Percentiles rank a stretch among this genome's conserved stretches.
phyloP scores from a whole-genome alignment of 2,329 filamentous ascomycete species.

The Fusarium circinatum region DNA sequence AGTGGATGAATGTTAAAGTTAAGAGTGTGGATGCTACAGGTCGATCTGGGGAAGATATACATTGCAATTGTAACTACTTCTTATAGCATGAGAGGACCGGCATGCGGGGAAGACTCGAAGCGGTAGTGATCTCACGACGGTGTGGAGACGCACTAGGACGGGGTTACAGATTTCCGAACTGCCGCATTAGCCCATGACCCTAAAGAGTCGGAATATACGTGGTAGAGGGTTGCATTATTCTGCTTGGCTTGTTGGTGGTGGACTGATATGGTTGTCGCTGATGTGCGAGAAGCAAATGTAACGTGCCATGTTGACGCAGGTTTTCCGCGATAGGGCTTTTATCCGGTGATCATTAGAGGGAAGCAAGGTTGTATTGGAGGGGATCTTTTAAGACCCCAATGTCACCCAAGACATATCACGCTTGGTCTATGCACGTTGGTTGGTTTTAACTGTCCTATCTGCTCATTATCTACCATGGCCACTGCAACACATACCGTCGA shows the following conservation, averaged over 20 bases:
- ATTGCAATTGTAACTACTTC: background rate
- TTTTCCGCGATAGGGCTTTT: background rate
- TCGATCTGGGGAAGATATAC: background rate
- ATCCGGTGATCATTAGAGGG: background rate
- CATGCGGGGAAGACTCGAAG: background rate
- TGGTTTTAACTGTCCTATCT: background rate
- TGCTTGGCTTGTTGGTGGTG: background rate
- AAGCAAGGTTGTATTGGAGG: background rate
- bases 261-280: background rate
- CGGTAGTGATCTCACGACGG: background rate
- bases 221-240: background rate
- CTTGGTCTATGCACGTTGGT: background rate
- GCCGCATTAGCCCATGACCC: background rate
- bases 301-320: background rate
- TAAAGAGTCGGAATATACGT: background rate
- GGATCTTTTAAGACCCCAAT: background rate
- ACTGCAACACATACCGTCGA: background rate
- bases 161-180: background rate
- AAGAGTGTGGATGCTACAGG: background rate
- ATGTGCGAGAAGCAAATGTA: background rate
- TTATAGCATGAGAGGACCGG: background rate
- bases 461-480: fast-evolving
- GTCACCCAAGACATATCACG: background rate
- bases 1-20: background rate
- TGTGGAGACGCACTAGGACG: background rate